Conservation (phyloP, 352 stramenopile species). For the Phytophthora pisi region DNA sequence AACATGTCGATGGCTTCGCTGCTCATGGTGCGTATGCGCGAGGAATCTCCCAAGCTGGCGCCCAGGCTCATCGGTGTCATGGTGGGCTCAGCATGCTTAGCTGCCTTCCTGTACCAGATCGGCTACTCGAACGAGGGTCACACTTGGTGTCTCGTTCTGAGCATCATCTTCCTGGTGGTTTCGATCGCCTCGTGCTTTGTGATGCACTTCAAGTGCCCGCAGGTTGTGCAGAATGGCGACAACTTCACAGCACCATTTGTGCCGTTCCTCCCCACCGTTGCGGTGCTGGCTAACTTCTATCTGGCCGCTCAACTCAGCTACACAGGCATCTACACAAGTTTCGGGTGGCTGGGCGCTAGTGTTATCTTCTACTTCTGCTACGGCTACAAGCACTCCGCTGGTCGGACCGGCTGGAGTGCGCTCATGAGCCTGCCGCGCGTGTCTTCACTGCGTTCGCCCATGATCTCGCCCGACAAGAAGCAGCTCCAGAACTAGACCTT, state of each 20-base stretch:
- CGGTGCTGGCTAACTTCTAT: conserved; percentile 75
- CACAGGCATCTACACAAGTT: conserved; percentile 53
- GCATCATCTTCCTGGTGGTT: conserved; percentile 57
- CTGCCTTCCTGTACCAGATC: conserved; percentile 70
- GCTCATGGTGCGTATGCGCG: conserved; percentile 68
- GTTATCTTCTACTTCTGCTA: conserved; percentile 81
- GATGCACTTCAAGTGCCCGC: conserved; percentile 62
- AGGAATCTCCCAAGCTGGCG: conserved; percentile 50
- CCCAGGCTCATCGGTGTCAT: conserved; percentile 47
- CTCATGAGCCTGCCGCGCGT: conserved; percentile 59
- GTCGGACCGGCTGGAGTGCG: conserved; percentile 62
- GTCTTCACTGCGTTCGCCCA: conserved; percentile 53
- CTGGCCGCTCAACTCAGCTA: conserved; percentile 60
- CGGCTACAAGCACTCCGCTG: conserved; percentile 68
- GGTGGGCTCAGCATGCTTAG: conserved; percentile 40
- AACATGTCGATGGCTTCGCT: conserved; percentile 83
- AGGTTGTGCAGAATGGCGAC: conserved; percentile 52
- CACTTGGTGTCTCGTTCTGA: conserved; percentile 37
- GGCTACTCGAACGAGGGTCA: conserved; percentile 41
- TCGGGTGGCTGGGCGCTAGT: conserved; percentile 56
- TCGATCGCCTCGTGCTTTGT: conserved; percentile 32
- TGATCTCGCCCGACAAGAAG: conserved; percentile 60
- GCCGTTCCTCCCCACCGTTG: conserved; percentile 59
- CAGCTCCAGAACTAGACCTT: conserved; percentile 28
- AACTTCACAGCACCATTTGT: conserved; percentile 71